Conservation (phyloP, 192 early-diverging fungal genomes). For the Funneliformis mosseae region DNA sequence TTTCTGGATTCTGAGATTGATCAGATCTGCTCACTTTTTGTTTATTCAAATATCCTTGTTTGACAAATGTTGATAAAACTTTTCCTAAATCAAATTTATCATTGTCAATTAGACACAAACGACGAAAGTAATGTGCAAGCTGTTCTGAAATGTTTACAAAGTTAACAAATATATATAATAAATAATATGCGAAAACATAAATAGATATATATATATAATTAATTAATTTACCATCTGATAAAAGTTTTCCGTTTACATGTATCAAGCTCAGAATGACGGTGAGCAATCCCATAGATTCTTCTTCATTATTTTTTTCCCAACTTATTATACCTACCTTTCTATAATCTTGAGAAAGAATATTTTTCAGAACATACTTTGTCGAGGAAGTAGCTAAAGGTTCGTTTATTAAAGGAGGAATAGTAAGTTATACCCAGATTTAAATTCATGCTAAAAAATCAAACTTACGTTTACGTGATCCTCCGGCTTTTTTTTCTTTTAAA, state of each 20-base stretch:
- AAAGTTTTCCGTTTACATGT: constrained; percentile 52
- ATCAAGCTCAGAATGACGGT: constrained; percentile 62
- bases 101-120: constrained; percentile 37
- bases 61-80: constrained; percentile 46
- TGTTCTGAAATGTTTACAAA: constrained; percentile 30
- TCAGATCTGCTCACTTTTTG: constrained; percentile 40
- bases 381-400: background rate
- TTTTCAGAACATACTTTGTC: constrained; percentile 50
- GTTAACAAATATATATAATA: background rate
- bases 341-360: constrained; percentile 44
- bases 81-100: constrained; percentile 42
- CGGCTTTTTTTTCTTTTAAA: constrained; percentile 34
- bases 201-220: background rate
- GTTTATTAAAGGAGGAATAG: background rate
- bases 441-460: background rate
- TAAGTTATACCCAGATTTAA: background rate
- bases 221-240: constrained; percentile 47
- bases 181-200: background rate
- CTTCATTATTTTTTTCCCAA: constrained; percentile 45
- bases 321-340: constrained; percentile 38
- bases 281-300: constrained; percentile 53
- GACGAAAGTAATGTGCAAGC: constrained; percentile 38
- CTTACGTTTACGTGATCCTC: constrained; percentile 35
- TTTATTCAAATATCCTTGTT: constrained; percentile 55
- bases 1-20: constrained; percentile 39